Base-by-base conservation (phyloP, 805 yeast species). In the Starmerella sp. region DNA sequence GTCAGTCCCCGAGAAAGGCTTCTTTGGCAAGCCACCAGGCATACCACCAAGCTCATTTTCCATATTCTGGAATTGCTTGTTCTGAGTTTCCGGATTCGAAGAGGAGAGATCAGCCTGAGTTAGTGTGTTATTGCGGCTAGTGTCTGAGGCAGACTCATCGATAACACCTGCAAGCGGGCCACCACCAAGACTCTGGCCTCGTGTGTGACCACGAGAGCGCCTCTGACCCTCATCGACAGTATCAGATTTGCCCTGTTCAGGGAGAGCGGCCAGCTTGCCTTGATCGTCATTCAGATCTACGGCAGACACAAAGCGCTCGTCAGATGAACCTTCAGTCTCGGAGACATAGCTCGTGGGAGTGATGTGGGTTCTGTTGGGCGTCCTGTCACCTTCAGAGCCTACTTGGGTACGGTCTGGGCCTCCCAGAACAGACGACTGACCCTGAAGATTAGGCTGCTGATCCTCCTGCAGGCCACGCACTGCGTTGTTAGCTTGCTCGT, bases 251-350 rank as follows among this genome's bases (percentile, higher is more conserved):
- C 44, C 35, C 6, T 10, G 42, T 42, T 9, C 22, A 22, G 22
- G 22, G 22, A 22, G 38, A 4, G 37, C 8, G 13, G 22, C 17
- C 7, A 30, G 4, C 7, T 44, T 30, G 14, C 35, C 47, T 6
- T 8, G 35, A 13, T 28, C 45, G 15, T 52, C 54, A 6, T 28
- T 41, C 22, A 55, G 48, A 22, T 57, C 60, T 6, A 53, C 53
- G 8, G 59, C 61, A 2, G 61, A 56, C 34, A 54, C 56, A 32
- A 52, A 58, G 13, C 58, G 44, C 53, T 58, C 57, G 10, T 53
- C 61, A 4, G 54, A 15, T 2, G 54, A 46, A 6, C 32, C 48
- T 17, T 55, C 58, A 15, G 14, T 15, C 47, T 57, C 60, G 6
- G 60, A 46, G 15, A 57, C 46, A 32, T 57, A 54, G 54, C 55